Conservation (phyloP, 2,329 filamentous ascomycete species). For the Ophiostoma piceae region DNA sequence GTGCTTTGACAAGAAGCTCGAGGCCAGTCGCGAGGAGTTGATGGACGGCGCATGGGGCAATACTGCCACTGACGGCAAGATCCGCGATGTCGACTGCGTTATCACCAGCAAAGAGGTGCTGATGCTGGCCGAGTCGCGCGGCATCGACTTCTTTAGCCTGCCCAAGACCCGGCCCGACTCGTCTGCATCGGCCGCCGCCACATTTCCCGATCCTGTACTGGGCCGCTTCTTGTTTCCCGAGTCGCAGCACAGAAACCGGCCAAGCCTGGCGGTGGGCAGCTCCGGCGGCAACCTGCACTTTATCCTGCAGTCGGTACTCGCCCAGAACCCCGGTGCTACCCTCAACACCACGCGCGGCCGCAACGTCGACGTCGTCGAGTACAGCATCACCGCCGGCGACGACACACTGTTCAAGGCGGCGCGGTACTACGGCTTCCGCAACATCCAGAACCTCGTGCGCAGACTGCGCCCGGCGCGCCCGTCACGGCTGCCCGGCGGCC, state of each 20-base stretch:
- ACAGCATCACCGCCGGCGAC: slow-evolving; percentile 52
- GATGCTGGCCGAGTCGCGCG: slow-evolving; percentile 76
- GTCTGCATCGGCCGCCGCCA: slow-evolving; percentile 36
- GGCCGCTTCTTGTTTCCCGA: slow-evolving; percentile 66
- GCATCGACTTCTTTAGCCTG: slow-evolving; percentile 68
- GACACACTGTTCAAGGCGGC: slow-evolving; percentile 68
- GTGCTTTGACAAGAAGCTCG: slow-evolving; percentile 98
- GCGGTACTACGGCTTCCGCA: slow-evolving; percentile 93
- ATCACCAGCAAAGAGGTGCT: slow-evolving; percentile 94
- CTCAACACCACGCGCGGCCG: slow-evolving; percentile 70
- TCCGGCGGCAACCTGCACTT: slow-evolving; percentile 88
- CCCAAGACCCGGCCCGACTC: slow-evolving; percentile 41
- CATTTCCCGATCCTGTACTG: slow-evolving; percentile 69
- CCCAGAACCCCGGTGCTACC: slow-evolving; percentile 63
- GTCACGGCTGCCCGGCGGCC: slow-evolving; percentile 75
- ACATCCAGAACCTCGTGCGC: slow-evolving; percentile 97
- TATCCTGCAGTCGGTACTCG: slow-evolving; percentile 69
- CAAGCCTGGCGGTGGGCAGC: slow-evolving; percentile 56
- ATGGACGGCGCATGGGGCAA: slow-evolving; percentile 82
- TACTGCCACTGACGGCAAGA: slow-evolving; percentile 43
- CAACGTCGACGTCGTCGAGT: slow-evolving; percentile 89
- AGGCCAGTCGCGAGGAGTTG: slow-evolving; percentile 88
- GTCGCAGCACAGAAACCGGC: neutral
- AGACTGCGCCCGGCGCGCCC: slow-evolving; percentile 73
- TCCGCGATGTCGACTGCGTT: slow-evolving; percentile 93